Conservation (phyloP, 345 rosid genomes). For the Barbarea vulgaris region DNA sequence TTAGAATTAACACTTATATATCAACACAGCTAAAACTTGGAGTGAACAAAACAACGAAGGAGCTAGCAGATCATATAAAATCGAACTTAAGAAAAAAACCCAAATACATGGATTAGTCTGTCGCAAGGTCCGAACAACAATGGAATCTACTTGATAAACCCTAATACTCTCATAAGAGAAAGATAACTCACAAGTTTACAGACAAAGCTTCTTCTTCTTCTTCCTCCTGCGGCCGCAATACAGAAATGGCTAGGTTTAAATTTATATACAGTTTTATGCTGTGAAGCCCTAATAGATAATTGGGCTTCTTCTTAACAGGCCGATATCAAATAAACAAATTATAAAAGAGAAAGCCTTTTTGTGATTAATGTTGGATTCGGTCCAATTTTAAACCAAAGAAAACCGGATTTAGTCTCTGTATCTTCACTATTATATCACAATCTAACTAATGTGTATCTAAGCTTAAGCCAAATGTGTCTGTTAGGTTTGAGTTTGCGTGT, state of each 20-base stretch:
- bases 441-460: no score
- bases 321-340: no score
- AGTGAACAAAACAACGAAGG: background rate
- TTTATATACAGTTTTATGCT: background rate
- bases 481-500: no score
- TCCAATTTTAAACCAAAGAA: background rate
- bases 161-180: background rate
- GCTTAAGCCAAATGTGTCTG: no score
- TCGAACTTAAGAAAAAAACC: no score
- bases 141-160: background rate
- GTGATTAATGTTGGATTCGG: background rate
- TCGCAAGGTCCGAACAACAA: background rate
- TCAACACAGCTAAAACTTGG: background rate
- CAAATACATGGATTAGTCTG: background rate
- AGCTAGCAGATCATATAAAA: background rate
- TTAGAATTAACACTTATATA: background rate
- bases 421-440: no score
- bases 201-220: background rate
- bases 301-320: background rate
- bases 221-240: background rate
- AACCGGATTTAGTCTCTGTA: no score
- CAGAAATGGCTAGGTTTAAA: background rate
- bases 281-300: background rate
- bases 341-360: background rate
- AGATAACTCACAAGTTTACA: background rate